Evolutionary conservation across 1,139 yeast genomes (phyloP), one percentile per base, ranked within the genome.

Genomic region (Pichia norvegensis): DNA sequence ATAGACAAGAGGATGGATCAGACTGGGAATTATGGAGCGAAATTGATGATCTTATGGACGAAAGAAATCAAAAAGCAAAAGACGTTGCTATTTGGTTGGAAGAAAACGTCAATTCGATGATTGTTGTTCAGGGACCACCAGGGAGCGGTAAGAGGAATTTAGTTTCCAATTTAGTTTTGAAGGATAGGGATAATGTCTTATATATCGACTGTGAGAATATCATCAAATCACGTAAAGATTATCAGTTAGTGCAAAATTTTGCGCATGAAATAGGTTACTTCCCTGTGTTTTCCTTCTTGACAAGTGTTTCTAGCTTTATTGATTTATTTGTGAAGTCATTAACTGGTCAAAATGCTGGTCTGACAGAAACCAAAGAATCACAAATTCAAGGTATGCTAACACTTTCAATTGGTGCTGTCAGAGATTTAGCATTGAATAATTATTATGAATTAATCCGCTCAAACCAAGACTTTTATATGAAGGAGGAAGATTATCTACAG

Each of bases 231-330:
- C 70, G 95, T 55, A 78, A 81, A 23, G 97, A 88, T 50, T 71
- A 82, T 2, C 73, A 74, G 27, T 79, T 87, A 53, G 68, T 92
- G 44, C 74, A 76, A 48, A 73, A 74, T 41, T 76, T 88, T 13
- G 88, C 97, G 0, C 68, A 67, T 35, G 90, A 86, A 60, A 61
- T 88, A 33, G 97, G 98, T 0, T 92, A 92, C 63, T 86, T 78
- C 68, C 98, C 98, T 0, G 82, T 87, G 3, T 92, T 92, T 63
- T 85, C 96, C 11, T 92, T 97, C 96, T 69, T 90, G 52, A 87
- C 86, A 60, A 77, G 85, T 5, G 68, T 90, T 22, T 79, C 95
- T 0, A 79, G 79, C 51, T 82, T 88, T 51, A 68, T 87, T 45
- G 98, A 92, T 64, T 73, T 94, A 55, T 88, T 81, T 46, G 85